Percentiles rank a stretch among this genome's conserved stretches.
Conservation (phyloP, 352 stramenopile species). For the Lagenidium sp. region DNA sequence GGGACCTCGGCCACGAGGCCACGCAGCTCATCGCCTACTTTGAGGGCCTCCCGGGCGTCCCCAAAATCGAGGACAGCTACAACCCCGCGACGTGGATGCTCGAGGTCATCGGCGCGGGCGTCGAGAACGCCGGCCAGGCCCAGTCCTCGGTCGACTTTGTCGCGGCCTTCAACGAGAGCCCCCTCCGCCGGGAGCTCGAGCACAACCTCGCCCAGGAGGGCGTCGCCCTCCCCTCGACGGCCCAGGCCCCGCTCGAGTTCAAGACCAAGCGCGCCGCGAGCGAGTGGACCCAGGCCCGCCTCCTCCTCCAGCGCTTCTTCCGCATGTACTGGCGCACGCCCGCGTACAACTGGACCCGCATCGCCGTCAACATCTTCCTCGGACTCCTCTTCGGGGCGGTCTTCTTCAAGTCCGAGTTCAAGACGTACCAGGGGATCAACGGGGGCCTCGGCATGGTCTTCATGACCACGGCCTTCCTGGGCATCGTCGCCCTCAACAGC, state of each 20-base stretch:
- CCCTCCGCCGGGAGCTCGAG: conserved; percentile 1
- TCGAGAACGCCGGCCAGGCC: not conserved
- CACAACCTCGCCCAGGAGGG: conserved; percentile 6
- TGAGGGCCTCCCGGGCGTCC: conserved; percentile 20
- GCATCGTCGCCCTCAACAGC: conserved; percentile 50
- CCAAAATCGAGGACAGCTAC: conserved; percentile 36
- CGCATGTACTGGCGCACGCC: conserved; percentile 30
- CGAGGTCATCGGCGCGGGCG: conserved; percentile 12
- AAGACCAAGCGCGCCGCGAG: conserved; percentile 12
- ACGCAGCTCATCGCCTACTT: conserved; percentile 17
- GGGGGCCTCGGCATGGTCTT: conserved; percentile 57
- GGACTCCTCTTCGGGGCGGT: conserved; percentile 57
- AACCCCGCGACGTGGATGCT: conserved; percentile 27
- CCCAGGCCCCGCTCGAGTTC: conserved; percentile 8
- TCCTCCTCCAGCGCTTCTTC: conserved; percentile 11
- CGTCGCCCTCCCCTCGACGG: conserved; percentile 1
- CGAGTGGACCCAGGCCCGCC: conserved; percentile 10
- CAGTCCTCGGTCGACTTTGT: conserved; percentile 5
- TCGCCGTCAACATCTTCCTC: conserved; percentile 44
- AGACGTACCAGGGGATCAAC: conserved; percentile 18
- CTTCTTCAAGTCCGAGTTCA: conserved; percentile 24
- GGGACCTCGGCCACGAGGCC: conserved; percentile 12
- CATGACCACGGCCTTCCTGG: conserved; percentile 55
- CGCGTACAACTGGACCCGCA: conserved; percentile 60
- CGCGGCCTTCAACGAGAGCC: conserved; percentile 8